Conservation (phyloP, 2,329 filamentous ascomycete species). For the Penicillium occitanis region DNA sequence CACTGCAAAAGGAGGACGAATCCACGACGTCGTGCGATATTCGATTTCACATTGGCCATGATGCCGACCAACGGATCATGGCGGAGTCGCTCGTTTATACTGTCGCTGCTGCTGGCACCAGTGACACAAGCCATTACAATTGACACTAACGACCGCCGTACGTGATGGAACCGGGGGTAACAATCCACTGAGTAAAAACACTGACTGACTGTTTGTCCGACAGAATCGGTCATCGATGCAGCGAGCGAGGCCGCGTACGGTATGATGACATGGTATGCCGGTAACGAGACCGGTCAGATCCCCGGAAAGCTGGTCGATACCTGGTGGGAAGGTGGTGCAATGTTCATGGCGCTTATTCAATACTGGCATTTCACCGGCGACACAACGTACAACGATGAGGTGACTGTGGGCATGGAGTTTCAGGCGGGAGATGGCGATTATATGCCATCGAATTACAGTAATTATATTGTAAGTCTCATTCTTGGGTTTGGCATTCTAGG, state of each 20-base stretch:
- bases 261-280: slow-evolving; percentile 55
- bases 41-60: neutral
- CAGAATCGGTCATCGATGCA: slow-evolving; percentile 50
- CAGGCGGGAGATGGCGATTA: slow-evolving; percentile 43
- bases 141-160: slow-evolving; percentile 1
- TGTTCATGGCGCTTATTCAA: slow-evolving; percentile 44
- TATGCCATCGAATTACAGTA: slow-evolving; percentile 43
- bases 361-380: slow-evolving; percentile 47
- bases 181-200: neutral
- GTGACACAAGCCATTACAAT: slow-evolving; percentile 17
- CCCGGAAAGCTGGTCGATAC: slow-evolving; percentile 52
- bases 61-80: slow-evolving; percentile 14
- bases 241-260: slow-evolving; percentile 46
- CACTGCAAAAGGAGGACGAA: neutral
- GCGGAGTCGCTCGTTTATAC: slow-evolving; percentile 14
- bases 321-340: slow-evolving; percentile 48
- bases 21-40: neutral
- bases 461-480: slow-evolving; percentile 17
- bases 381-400: slow-evolving; percentile 40
- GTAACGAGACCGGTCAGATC: slow-evolving; percentile 49
- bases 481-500: neutral
- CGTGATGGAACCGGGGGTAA: neutral
- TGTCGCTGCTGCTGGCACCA: slow-evolving; percentile 18
- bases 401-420: slow-evolving; percentile 38
- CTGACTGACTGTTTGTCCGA: neutral